Evolutionary conservation across 2,329 filamentous ascomycete genomes (phyloP).

Genomic region (Botrytis medusae): DNA sequence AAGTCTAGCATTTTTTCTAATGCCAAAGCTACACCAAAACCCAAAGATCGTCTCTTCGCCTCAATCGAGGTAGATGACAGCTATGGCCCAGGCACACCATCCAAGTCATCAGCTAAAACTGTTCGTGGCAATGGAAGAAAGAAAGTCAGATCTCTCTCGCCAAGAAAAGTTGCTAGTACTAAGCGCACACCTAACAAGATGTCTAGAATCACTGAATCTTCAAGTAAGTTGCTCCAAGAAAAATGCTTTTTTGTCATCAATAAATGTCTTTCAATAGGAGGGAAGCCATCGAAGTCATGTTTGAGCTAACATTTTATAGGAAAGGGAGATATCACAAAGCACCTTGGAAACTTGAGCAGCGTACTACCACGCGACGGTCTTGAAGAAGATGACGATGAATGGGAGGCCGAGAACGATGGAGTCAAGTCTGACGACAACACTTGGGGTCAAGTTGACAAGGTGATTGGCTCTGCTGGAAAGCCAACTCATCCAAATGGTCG

Average conservation of each 20-base stretch:
- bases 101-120: background rate
- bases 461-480: background rate
- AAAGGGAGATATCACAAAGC: background rate
- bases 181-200: background rate
- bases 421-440: background rate
- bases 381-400: background rate
- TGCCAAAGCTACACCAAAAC: background rate
- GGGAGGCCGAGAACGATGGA: background rate
- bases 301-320: background rate
- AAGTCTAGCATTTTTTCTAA: background rate
- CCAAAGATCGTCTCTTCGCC: background rate
- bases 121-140: background rate
- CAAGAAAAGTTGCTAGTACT: background rate
- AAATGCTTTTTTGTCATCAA: background rate
- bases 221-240: background rate
- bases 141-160: background rate
- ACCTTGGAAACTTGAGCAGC: background rate
- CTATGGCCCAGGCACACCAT: background rate
- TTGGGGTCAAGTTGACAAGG: background rate
- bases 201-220: background rate
- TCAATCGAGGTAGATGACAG: background rate
- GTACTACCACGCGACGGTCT: background rate
- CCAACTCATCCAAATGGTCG: slow-evolving; percentile 38
- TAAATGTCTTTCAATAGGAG: background rate
- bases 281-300: background rate